A percentile compares a stretch with the other conserved stretches of the same genome.
Conservation (phyloP, 345 rosid genomes). For the Pistacia vera region DNA sequence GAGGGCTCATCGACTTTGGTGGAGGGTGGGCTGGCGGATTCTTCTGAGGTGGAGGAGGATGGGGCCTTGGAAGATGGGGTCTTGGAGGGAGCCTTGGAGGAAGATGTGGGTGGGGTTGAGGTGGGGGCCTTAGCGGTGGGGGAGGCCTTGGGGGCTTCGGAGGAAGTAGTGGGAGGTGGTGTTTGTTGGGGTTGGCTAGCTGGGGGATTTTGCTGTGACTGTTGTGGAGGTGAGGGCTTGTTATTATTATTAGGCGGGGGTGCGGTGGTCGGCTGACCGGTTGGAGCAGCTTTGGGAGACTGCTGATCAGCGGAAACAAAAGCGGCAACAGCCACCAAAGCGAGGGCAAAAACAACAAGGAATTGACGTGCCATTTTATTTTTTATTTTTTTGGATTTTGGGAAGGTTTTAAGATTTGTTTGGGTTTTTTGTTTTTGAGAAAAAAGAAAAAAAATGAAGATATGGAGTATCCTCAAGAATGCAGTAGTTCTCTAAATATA, state of each 20-base stretch:
- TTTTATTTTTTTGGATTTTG: neutral
- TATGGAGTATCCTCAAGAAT: neutral
- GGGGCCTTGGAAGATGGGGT: conserved; percentile 28
- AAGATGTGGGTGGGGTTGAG: conserved; percentile 24
- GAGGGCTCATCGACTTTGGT: conserved; percentile 7
- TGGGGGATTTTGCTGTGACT: neutral
- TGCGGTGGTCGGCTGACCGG: neutral
- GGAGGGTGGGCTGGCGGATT: conserved; percentile 12
- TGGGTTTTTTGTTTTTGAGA: neutral
- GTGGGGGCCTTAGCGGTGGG: neutral
- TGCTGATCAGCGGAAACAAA: conserved; percentile 38
- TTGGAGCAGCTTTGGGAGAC: neutral
- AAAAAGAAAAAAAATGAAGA: neutral
- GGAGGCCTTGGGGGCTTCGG: neutral
- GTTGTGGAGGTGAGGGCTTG: neutral
- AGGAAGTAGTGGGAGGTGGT: neutral
- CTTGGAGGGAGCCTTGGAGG: conserved; percentile 31
- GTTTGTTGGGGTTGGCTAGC: neutral
- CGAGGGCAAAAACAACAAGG: neutral
- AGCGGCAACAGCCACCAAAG: conserved; percentile 25
- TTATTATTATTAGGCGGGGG: too few species aligned
- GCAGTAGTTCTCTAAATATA: conserved; percentile 20
- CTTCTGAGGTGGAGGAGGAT: conserved; percentile 9
- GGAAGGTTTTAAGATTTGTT: too few species aligned
- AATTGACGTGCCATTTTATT: conserved; percentile 11